phyloP scores from a whole-genome alignment of 192 early-diverging fungal species.

The Backusella mclennaniae region DNA sequence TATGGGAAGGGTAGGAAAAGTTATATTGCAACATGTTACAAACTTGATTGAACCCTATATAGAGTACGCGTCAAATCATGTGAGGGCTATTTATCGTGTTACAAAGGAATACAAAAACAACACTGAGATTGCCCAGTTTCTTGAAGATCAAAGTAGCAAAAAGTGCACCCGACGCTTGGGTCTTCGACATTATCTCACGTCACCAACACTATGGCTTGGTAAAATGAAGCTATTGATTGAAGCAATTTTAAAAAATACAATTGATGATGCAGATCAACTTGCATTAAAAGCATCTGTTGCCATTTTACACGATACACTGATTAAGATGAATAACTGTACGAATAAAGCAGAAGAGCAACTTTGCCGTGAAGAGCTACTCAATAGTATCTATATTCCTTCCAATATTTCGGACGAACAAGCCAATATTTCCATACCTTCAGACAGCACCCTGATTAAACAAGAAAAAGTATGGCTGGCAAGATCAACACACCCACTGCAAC shows the following conservation, averaged over 20 bases:
- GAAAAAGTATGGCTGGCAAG: background rate
- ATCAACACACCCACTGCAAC: background rate
- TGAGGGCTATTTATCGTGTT: constrained; percentile 10
- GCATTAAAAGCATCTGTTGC: background rate
- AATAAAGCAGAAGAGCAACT: background rate
- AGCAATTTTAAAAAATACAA: constrained; percentile 21
- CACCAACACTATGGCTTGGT: constrained; percentile 25
- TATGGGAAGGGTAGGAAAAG: constrained; percentile 3
- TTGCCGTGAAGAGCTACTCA: background rate
- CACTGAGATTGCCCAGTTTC: background rate
- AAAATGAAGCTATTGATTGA: constrained; percentile 13
- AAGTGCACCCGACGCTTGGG: constrained; percentile 13
- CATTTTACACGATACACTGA: constrained; percentile 14
- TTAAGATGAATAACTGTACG: constrained; percentile 10
- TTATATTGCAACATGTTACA: constrained; percentile 12
- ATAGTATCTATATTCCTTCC: background rate
- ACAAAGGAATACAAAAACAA: constrained; percentile 10
- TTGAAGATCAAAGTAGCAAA: background rate
- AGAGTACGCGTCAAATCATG: constrained; percentile 13
- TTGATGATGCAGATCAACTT: background rate
- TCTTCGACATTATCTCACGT: constrained; percentile 15
- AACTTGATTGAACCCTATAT: constrained; percentile 23
- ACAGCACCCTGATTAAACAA: constrained; percentile 1
- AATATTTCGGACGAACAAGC: background rate
- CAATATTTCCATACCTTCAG: background rate